Conservation (phyloP, 2,329 filamentous ascomycete genomes). For the Microdochium bolleyi region DNA sequence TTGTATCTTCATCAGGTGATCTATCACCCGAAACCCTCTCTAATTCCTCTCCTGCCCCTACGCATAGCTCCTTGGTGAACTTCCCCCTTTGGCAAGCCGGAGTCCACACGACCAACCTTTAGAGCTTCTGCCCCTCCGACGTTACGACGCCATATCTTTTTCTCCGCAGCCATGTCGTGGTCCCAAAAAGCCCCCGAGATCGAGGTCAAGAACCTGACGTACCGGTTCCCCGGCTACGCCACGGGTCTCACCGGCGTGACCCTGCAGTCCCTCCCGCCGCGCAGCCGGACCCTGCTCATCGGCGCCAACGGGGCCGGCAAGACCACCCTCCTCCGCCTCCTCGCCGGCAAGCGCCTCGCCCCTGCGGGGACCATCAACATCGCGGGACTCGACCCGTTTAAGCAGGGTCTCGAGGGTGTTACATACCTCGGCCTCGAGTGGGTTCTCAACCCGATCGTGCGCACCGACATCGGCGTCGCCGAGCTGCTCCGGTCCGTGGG, state of each 20-base stretch:
- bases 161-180: slow-evolving; percentile 19
- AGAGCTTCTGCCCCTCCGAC: too few species aligned
- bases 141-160: too few species aligned
- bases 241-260: slow-evolving; percentile 68
- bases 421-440: slow-evolving; percentile 97
- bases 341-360: slow-evolving; percentile 90
- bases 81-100: too few species aligned
- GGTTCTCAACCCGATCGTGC: slow-evolving; percentile 95
- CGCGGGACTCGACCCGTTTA: slow-evolving; percentile 84
- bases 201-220: slow-evolving; percentile 67
- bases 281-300: slow-evolving; percentile 83
- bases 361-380: slow-evolving; percentile 68
- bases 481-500: slow-evolving; percentile 82
- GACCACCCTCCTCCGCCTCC: slow-evolving; percentile 88
- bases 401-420: slow-evolving; percentile 80
- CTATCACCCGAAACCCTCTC: too few species aligned
- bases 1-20: too few species aligned
- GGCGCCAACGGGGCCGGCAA: slow-evolving; percentile 97
- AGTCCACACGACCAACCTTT: too few species aligned
- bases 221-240: slow-evolving; percentile 80
- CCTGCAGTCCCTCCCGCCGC: slow-evolving; percentile 65
- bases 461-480: slow-evolving; percentile 85
- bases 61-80: too few species aligned
- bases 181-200: slow-evolving; percentile 48
- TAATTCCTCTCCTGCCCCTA: not conserved